Percentiles rank a stretch among this genome's conserved stretches.
Conservation (phyloP, 805 yeast species). For the Kazachstania martiniae region DNA sequence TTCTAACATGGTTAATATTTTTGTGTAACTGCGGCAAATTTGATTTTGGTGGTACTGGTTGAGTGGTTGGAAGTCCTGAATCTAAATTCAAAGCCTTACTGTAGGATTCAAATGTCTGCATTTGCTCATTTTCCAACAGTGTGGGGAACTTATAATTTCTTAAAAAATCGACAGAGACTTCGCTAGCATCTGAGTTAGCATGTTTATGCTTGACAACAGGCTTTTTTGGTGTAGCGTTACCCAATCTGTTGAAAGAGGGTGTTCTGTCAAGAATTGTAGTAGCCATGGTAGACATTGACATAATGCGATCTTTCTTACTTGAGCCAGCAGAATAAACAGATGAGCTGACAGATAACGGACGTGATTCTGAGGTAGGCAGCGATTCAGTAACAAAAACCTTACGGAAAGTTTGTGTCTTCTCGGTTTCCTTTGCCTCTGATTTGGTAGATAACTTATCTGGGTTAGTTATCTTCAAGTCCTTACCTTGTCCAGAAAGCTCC, state of each 20-base stretch:
- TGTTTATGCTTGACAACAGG: slow-evolving; percentile 3
- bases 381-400: slow-evolving; percentile 5
- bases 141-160: slow-evolving; percentile 24
- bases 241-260: slow-evolving; percentile 3
- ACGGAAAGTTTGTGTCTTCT: slow-evolving; percentile 2
- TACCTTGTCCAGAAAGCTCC: too few relatives aligned
- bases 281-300: slow-evolving; percentile 25
- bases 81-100: too few relatives aligned
- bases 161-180: slow-evolving; percentile 17
- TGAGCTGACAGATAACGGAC: slow-evolving; percentile 6
- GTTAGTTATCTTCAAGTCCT: too few relatives aligned
- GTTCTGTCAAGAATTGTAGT: slow-evolving; percentile 10
- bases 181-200: slow-evolving; percentile 12
- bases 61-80: background rate
- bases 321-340: slow-evolving; percentile 8
- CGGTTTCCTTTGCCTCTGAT: background rate
- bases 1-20: too few relatives aligned
- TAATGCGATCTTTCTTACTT: slow-evolving; percentile 12
- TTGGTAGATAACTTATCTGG: slow-evolving; percentile 2
- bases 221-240: background rate
- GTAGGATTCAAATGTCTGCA: slow-evolving; percentile 7
- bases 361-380: slow-evolving; percentile 1
- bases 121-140: slow-evolving; percentile 15
- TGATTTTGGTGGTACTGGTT: background rate
- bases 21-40: too few relatives aligned